phyloP scores from a whole-genome alignment of 2,329 filamentous ascomycete species.

The Alternaria longipes region DNA sequence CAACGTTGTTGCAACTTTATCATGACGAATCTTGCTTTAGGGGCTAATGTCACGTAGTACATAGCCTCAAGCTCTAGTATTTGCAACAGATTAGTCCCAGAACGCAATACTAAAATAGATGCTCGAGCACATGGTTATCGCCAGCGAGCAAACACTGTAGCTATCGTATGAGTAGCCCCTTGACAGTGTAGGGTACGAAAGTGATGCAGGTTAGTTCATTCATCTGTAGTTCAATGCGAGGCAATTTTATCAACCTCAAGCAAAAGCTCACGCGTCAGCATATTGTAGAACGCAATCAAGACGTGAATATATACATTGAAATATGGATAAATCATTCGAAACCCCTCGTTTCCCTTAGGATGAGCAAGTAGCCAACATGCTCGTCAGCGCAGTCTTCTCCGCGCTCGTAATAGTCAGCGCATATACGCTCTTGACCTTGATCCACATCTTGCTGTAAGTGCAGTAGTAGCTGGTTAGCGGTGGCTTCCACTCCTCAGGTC shows the following conservation, averaged over 20 bases:
- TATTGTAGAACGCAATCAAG: background rate
- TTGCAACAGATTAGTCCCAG: background rate
- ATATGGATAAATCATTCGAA: background rate
- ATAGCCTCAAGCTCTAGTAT: background rate
- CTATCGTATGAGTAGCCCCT: background rate
- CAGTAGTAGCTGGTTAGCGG: constrained; percentile 70
- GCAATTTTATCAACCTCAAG: background rate
- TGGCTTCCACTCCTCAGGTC: constrained; percentile 81
- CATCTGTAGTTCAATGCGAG: background rate
- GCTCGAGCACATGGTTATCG: background rate
- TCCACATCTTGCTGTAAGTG: constrained; percentile 79
- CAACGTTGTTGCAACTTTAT: too few relatives aligned
- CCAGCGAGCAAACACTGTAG: background rate
- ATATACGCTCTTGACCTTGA: constrained; percentile 80
- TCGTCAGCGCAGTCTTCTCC: constrained; percentile 74
- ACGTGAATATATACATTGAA: background rate
- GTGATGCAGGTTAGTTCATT: background rate
- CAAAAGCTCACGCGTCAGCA: background rate
- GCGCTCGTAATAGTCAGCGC: constrained; percentile 72
- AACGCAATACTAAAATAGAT: background rate
- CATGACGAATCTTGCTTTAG: too few relatives aligned
- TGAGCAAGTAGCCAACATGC: constrained; percentile 72
- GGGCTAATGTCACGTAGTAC: background rate
- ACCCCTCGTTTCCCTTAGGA: background rate
- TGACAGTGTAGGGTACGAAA: background rate